phyloP scores from a whole-genome alignment of 495 filamentous ascomycete species.

The Podospora fimiseda region DNA sequence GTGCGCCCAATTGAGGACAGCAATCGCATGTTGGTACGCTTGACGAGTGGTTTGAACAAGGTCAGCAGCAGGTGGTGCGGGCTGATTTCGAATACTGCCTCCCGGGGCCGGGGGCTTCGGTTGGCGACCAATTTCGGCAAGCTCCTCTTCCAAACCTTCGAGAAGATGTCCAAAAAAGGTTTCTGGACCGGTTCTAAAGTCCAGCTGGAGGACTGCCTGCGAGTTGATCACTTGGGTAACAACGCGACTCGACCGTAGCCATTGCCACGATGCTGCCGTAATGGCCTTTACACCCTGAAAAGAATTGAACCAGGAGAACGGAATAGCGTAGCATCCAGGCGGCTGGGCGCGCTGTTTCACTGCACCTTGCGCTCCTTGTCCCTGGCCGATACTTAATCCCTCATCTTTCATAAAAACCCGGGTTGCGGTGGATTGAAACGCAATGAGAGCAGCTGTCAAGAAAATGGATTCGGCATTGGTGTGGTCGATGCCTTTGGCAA shows the following conservation, averaged over 20 bases:
- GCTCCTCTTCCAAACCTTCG: conserved; percentile 43
- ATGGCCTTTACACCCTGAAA: conserved; percentile 54
- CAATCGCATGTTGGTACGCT: conserved; percentile 49
- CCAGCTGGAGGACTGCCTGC: conserved; percentile 45
- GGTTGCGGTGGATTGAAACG: conserved; percentile 52
- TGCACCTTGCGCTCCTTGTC: background rate
- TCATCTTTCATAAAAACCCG: conserved; percentile 46
- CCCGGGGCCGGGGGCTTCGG: conserved; percentile 2
- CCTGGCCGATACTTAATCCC: conserved; percentile 9
- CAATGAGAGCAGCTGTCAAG: conserved; percentile 48
- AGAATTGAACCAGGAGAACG: conserved; percentile 52
- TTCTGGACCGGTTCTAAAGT: conserved; percentile 31
- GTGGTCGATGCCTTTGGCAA: conserved; percentile 43
- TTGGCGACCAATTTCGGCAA: conserved; percentile 25
- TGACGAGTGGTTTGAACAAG: conserved; percentile 34
- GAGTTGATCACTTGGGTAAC: conserved; percentile 50
- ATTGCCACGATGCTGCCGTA: conserved; percentile 46
- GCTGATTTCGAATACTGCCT: background rate
- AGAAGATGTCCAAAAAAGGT: conserved; percentile 50
- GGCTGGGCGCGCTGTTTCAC: conserved; percentile 4
- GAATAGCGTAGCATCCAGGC: conserved; percentile 37
- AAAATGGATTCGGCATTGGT: conserved; percentile 51
- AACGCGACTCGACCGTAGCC: conserved; percentile 43
- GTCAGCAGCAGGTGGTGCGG: conserved; percentile 4
- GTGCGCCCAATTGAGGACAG: conserved; percentile 53